Base-by-base conservation (phyloP, 139 green algal species). In the Micractinium sp. region DNA sequence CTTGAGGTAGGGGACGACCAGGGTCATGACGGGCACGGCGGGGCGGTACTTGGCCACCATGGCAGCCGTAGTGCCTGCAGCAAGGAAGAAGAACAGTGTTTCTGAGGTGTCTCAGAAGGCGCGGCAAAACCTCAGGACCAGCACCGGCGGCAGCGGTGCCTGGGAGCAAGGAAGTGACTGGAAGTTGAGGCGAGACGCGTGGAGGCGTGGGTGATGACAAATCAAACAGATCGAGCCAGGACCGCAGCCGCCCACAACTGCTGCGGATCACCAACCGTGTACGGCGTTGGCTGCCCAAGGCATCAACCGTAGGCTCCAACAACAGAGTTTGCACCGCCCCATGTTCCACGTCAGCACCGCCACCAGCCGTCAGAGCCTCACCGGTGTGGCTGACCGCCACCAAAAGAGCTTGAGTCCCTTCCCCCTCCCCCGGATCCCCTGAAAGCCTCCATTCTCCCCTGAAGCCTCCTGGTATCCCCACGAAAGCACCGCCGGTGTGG, bases 41-140 rank as follows among this genome's bases (percentile, higher is more conserved):
- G 96, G 96, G 18, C 95, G 90, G 95, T 97, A 97, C 93, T 98
- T 98, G 85, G 96, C 96, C 38, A 98, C 96, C 89, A 98, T 89
- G 86, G 93, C 89, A 2, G 96, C 95, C 5, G 96, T 98, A 33
- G 92, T 90, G 53, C 96, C 96, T 87, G 94, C 81, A 82, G 22
- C 35, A 25, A 18, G 31, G 61, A 31, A 35, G 82, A 63, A 39
- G 31, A 39, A 31, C 14, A 39, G 74, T n/a, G n/a, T n/a, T n/a
- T n/a, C n/a, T n/a, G n/a, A n/a, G n/a, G n/a, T n/a, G n/a, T n/a
- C n/a, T n/a, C n/a, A n/a, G n/a, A n/a, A n/a, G n/a, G n/a, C n/a
- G n/a, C n/a, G n/a, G n/a, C n/a, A n/a, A n/a, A n/a, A n/a, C n/a
- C n/a, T n/a, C n/a, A n/a, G n/a, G n/a, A n/a, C n/a, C n/a, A n/a